These are phyloP conservation scores for Beauveria medogensis DNA, from an alignment of 2,329 filamentous ascomycete genomes.

Conservation along the genomic window DNA sequence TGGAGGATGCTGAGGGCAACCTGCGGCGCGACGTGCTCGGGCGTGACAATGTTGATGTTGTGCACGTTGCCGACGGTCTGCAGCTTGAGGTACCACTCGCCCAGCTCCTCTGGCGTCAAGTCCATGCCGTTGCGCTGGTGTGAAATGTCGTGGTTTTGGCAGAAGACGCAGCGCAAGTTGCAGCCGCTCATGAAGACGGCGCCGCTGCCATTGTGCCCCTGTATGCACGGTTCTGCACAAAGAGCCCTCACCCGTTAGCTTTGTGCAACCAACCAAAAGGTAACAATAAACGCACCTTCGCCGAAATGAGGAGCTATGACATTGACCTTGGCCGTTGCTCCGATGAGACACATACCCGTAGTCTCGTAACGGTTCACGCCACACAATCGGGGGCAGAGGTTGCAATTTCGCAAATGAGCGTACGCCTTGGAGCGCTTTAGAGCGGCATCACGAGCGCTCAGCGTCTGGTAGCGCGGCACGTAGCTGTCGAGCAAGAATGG, in stretches of 20 bases:
- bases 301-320: slow-evolving; percentile 82
- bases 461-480: slow-evolving; percentile 60
- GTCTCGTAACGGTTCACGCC: slow-evolving; percentile 74
- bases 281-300: slow-evolving; percentile 40
- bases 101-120: slow-evolving; percentile 69
- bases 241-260: background rate
- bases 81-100: slow-evolving; percentile 75
- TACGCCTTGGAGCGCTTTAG: slow-evolving; percentile 69
- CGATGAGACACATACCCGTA: slow-evolving; percentile 71
- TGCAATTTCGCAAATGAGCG: slow-evolving; percentile 68
- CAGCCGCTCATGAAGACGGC: slow-evolving; percentile 74
- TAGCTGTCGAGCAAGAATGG: slow-evolving; percentile 69
- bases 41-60: slow-evolving; percentile 83
- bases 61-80: slow-evolving; percentile 75
- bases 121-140: slow-evolving; percentile 77
- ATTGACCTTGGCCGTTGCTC: slow-evolving; percentile 68
- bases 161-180: slow-evolving; percentile 67
- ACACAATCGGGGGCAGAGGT: slow-evolving; percentile 70
- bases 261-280: background rate
- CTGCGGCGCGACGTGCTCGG: slow-evolving; percentile 80
- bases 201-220: slow-evolving; percentile 73
- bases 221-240: slow-evolving; percentile 63
- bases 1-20: slow-evolving; percentile 69
- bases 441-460: slow-evolving; percentile 59
- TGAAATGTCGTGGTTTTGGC: slow-evolving; percentile 77